Base-by-base conservation (phyloP, 768 basidiomycete genomes). In the Termitomyces sp. region DNA sequence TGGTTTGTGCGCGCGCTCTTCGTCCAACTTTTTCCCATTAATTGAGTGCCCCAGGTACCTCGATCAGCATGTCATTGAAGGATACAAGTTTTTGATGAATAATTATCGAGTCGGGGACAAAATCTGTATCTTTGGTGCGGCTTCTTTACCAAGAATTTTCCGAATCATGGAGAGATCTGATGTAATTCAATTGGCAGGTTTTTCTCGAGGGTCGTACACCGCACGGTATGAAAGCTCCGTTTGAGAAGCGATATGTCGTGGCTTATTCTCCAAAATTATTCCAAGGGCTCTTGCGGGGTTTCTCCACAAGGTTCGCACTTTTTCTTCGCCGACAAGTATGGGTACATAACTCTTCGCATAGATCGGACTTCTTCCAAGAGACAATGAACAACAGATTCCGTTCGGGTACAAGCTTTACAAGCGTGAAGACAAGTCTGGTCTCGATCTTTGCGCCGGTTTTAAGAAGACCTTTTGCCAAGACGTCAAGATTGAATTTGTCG, bases 41-140 rank as follows among this genome's bases (percentile, higher is more conserved):
- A 55, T 37, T 5, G 26, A 43, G 47, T 42, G 26, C 39, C 4
- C 13, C 39, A 88, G 87, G 83, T 91, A 87, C 64, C 74, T 91
- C 42, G 84, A 85, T 53, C 79, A 67, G 1, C 89, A 91, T 70
- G 86, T 91, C 24, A 81, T 85, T 71, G 86, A 81, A 9, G 91
- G 91, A 0, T 93, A 93, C 70, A 75, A 73, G 60, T 93, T 86
- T 69, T 72, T 93, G 53, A 91, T 93, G 91, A 79, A 87, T 60
- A 91, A 88, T 64, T 91, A 87, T 67, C 76, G 73, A n/a, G 64
- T 72, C 0, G 91, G 90, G 1, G 89, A 91, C 67, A 89, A 79
- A 68, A 82, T 92, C 33, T 90, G 85, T 65, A 69, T 91, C 22
- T 90, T 91, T 57, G 89, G 87, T 85, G 55, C 26, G 74, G 64